Conservation (phyloP, 768 basidiomycete genomes). For the Rhodotorula babjevae region DNA sequence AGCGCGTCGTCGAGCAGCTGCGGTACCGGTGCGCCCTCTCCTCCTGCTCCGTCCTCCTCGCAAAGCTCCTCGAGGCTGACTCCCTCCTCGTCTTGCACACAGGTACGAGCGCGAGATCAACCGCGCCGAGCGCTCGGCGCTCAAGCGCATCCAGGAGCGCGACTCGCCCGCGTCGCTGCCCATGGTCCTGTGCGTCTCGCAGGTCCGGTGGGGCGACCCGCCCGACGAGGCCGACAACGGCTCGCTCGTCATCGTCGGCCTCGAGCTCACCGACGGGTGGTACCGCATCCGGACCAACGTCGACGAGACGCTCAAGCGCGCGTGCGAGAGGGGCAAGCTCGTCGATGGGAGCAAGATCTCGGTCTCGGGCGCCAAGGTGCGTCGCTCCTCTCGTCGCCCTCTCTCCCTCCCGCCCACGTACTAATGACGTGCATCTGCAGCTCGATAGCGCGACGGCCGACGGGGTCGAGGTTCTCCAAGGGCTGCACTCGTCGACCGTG, state of each 20-base stretch:
- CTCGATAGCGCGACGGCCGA: constrained; percentile 65
- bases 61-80: not conserved
- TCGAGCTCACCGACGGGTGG: constrained; percentile 98
- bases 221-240: constrained; percentile 37
- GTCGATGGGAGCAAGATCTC: constrained; percentile 76
- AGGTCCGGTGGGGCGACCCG: constrained; percentile 57
- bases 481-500: constrained; percentile 52
- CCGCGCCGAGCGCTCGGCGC: constrained; percentile 67
- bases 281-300: constrained; percentile 73
- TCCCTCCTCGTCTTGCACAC: not conserved
- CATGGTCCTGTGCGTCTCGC: constrained; percentile 78
- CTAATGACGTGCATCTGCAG: constrained; percentile 47
- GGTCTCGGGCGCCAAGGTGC: constrained; percentile 70
- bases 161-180: constrained; percentile 74
- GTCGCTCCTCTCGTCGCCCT: constrained; percentile 35
- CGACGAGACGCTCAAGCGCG: constrained; percentile 68
- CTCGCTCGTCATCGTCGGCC: constrained; percentile 52
- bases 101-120: constrained; percentile 89
- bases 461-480: constrained; percentile 74
- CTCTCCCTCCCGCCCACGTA: not conserved
- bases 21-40: constrained; percentile 65
- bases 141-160: constrained; percentile 74
- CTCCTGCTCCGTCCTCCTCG: not conserved
- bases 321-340: constrained; percentile 62
- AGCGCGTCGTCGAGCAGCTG: constrained; percentile 73